These are phyloP conservation scores for Crataegus laevigata DNA, from an alignment of 306 rosid species.

Conservation along the genomic window DNA sequence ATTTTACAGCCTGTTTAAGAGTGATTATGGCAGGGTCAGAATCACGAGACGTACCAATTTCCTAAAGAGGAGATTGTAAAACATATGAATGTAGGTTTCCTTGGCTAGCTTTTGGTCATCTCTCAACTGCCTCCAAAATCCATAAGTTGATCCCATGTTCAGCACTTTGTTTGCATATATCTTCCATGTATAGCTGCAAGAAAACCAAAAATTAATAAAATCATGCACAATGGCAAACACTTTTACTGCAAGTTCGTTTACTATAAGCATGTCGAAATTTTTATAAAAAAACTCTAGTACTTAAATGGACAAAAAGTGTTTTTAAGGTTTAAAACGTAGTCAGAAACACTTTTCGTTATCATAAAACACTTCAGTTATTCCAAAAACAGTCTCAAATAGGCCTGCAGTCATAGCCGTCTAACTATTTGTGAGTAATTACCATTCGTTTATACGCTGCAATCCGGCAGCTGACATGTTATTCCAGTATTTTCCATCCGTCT, in stretches of 20 bases:
- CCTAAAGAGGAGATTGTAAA: conserved; percentile 71
- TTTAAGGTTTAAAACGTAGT: neutral
- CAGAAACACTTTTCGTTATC: neutral
- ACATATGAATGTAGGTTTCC: conserved; percentile 71
- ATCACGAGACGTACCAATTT: conserved; percentile 40
- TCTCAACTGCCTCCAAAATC: conserved; percentile 76
- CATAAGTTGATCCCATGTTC: conserved; percentile 80
- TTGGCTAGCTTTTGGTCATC: conserved; percentile 67
- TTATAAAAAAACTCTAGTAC: no score
- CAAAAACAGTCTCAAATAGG: neutral
- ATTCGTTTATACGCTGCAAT: conserved; percentile 67
- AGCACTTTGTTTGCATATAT: conserved; percentile 79
- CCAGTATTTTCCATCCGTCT: conserved; percentile 53
- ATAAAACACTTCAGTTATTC: neutral
- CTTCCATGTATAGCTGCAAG: conserved; percentile 89
- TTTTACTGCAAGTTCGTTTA: no score
- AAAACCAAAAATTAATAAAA: neutral
- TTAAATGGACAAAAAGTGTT: no score
- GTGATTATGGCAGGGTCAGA: neutral
- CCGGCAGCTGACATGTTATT: conserved; percentile 50
- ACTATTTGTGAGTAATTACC: conserved; percentile 29
- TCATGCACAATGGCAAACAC: neutral
- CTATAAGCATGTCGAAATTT: no score
- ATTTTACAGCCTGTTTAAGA: neutral
- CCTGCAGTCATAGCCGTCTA: neutral